Evolutionary conservation across 1,284 basidiomycete genomes (phyloP), one percentile per base, ranked within the genome.

Genomic region (Neotropicomus parvogracilis): DNA sequence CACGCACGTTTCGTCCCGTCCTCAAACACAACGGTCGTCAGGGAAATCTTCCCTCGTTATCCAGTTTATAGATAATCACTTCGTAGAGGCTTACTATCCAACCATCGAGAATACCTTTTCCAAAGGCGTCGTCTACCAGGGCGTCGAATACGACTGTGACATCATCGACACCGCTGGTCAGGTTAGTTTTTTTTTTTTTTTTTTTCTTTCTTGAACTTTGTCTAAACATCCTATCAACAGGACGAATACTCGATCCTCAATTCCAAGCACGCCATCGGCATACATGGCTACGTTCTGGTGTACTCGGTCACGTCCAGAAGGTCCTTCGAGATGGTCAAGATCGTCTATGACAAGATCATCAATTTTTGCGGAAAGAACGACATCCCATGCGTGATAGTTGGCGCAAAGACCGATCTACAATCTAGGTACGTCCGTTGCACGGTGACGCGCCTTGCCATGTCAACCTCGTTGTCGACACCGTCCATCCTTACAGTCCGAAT

Each of bases 111-210:
- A 78, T 59, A 91, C 88, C 37, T 91, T 91, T 66, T 78, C 83
- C 55, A 97, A 97, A 77, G 80, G 76, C 40, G 81, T 98, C 70
- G 81, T 79, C 56, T 83, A 88, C 75, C 88, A 89, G 53, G 91
- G 91, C 46, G 75, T 81, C 37, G 87, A 94, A 57, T 98, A 91
- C 65, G 83, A 92, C 57, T 93, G 92, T 74, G 94, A 98, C 74
- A 97, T 99, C 73, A 92, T 99, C 65, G 97, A 99, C 72, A 97
- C 95, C 52, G 97, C 97, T 47, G 97, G 97, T 40, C 94, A 99
- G 81, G 86, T 65, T 43, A 11, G 63, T 48, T 19, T 16, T 45
- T 35, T 27, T 32, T 10, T 7, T 41, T 20, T 10, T 13, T 43
- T 39, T 44, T 29, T 19, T 2, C 28, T 21, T 1, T 9, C 31